Evolutionary conservation across 129 eudicot species (phyloP).

Genomic region (Tagetes patula): DNA sequence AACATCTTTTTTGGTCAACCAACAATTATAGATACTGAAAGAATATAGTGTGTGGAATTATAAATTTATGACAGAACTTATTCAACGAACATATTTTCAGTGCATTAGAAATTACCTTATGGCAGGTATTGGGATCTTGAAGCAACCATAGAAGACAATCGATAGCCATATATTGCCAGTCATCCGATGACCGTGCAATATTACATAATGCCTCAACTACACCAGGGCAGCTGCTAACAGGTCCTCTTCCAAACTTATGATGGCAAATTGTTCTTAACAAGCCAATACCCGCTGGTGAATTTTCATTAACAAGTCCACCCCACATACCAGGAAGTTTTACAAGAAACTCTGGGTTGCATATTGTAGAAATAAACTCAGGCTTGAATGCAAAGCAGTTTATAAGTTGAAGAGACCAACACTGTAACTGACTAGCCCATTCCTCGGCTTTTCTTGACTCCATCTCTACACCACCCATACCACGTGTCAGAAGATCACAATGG

Average conservation of each 20-base stretch:
- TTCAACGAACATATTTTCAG: neutral
- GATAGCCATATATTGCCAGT: slow-evolving; percentile 98
- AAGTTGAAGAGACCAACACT: slow-evolving; percentile 98
- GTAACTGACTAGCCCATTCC: slow-evolving; percentile 99
- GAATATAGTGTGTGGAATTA: neutral
- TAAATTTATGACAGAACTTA: neutral
- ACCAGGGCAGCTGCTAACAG: slow-evolving; percentile 87
- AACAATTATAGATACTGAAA: neutral
- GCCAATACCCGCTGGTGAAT: slow-evolving; percentile 97
- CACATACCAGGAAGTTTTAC: slow-evolving; percentile 94
- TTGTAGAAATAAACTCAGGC: slow-evolving; percentile 77
- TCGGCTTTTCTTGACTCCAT: slow-evolving; percentile 99
- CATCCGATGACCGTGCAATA: slow-evolving; percentile 95
- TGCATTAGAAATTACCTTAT: slow-evolving; percentile 60
- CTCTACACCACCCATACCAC: slow-evolving; percentile 99
- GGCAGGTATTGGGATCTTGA: slow-evolving; percentile 85
- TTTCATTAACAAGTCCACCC: slow-evolving; percentile 99
- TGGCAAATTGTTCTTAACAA: slow-evolving; percentile 88
- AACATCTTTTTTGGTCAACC: slow-evolving; percentile 9
- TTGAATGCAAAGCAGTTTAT: slow-evolving; percentile 96
- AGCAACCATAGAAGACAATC: slow-evolving; percentile 98
- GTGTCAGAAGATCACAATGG: slow-evolving; percentile 94
- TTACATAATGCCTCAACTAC: slow-evolving; percentile 83
- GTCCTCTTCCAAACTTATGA: slow-evolving; percentile 90
- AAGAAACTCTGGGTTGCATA: slow-evolving; percentile 85